Evolutionary conservation across 208 protist species (phyloP).

Genomic region (Willaertia magna): DNA sequence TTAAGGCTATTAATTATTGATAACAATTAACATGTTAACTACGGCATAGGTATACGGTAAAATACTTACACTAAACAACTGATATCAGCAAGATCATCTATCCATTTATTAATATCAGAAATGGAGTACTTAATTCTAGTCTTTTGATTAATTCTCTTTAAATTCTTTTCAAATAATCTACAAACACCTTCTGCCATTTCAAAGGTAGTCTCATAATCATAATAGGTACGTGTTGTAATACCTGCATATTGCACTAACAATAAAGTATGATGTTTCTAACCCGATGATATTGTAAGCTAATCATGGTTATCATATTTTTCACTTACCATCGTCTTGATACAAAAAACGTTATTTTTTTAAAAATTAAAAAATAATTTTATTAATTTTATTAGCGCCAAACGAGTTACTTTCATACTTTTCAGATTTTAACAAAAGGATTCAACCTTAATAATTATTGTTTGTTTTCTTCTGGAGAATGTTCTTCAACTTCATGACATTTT

Average conservation of each 20-base stretch:
- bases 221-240: not conserved
- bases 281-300: too few relatives aligned
- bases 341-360: too few relatives aligned
- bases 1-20: not conserved
- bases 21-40: not conserved
- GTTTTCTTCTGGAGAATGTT: not conserved
- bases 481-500: not conserved
- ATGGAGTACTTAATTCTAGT: not conserved
- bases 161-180: constrained; percentile 3
- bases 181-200: constrained; percentile 8
- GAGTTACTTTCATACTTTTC: too few relatives aligned
- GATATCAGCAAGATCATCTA: constrained; percentile 8
- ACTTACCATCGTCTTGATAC: too few relatives aligned
- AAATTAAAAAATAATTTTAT: too few relatives aligned
- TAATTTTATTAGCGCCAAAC: too few relatives aligned
- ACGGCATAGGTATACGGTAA: not conserved
- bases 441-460: too few relatives aligned
- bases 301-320: too few relatives aligned
- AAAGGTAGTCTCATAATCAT: not conserved
- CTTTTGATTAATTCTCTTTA: constrained; percentile 5
- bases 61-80: not conserved
- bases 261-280: constrained; percentile 7
- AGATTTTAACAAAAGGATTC: too few relatives aligned
- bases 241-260: not conserved
- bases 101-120: not conserved